These are phyloP conservation scores for Paraurostyla sp. DNA, from an alignment of 73 alveolate species.

Conservation along the genomic window DNA sequence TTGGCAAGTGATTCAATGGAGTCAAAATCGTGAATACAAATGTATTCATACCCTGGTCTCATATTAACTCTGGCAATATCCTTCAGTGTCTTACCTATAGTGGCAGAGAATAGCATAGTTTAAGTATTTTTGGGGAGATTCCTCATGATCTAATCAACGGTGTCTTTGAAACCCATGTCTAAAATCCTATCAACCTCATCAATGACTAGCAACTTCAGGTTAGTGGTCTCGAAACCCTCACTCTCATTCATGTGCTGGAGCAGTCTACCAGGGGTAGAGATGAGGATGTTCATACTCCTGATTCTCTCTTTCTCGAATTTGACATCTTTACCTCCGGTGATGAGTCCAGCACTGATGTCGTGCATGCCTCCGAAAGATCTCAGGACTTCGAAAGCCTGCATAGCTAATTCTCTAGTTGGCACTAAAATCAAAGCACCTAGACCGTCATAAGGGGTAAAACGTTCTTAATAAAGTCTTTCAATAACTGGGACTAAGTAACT, in stretches of 20 bases:
- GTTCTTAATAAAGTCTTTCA: constrained; percentile 81
- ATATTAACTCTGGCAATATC: constrained; percentile 41
- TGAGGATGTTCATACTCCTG: constrained; percentile 80
- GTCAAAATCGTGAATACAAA: constrained; percentile 47
- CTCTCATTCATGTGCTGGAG: constrained; percentile 92
- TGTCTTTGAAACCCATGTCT: constrained; percentile 91
- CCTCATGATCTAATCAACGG: constrained; percentile 80
- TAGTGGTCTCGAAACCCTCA: constrained; percentile 81
- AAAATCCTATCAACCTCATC: constrained; percentile 95
- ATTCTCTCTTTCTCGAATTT: constrained; percentile 76
- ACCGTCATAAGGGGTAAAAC: constrained; percentile 83
- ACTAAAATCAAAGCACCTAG: constrained; percentile 87
- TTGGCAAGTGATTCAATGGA: background rate
- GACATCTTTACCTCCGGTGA: constrained; percentile 89
- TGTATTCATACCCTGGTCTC: constrained; percentile 10
- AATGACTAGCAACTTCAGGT: constrained; percentile 79
- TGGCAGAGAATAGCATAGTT: constrained; percentile 92
- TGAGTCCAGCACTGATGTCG: constrained; percentile 87
- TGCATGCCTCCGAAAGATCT: constrained; percentile 81
- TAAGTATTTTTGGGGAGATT: constrained; percentile 82
- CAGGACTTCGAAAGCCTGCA: constrained; percentile 87
- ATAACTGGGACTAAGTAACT: constrained; percentile 82
- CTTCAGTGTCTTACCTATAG: constrained; percentile 55
- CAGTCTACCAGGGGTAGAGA: constrained; percentile 95
- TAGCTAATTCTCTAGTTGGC: constrained; percentile 95